Conservation (phyloP, 2,329 filamentous ascomycete species). For the Teratosphaeria viscida region DNA sequence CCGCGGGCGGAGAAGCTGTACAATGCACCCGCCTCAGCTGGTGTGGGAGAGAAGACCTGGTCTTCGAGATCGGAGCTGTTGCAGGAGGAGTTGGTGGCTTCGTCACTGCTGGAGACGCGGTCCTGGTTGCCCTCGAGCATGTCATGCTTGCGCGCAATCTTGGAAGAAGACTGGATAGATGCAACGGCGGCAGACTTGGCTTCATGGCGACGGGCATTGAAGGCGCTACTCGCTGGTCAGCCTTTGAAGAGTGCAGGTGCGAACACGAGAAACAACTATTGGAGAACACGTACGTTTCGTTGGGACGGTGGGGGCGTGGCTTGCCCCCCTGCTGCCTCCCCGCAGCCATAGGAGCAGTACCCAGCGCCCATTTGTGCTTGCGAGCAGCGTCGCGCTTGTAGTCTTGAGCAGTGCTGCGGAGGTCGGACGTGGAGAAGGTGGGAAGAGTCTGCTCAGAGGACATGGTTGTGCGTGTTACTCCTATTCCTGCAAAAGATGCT, state of each 20-base stretch:
- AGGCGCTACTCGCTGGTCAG: slow-evolving; percentile 11
- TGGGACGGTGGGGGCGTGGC: slow-evolving; percentile 23
- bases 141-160: slow-evolving; percentile 34
- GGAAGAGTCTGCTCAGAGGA: slow-evolving; percentile 30
- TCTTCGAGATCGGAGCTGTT: slow-evolving; percentile 23
- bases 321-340: slow-evolving; percentile 20
- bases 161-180: slow-evolving; percentile 16
- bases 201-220: slow-evolving; percentile 18
- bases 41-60: slow-evolving; percentile 33
- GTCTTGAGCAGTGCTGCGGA: slow-evolving; percentile 44
- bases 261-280: not conserved
- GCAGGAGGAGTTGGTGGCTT: slow-evolving; percentile 34
- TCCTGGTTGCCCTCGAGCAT: slow-evolving; percentile 25
- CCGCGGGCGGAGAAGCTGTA: slow-evolving; percentile 46
- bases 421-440: slow-evolving; percentile 40
- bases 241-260: not conserved
- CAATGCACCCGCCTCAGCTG: slow-evolving; percentile 38
- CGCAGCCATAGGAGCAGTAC: slow-evolving; percentile 18
- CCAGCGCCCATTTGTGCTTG: slow-evolving; percentile 42
- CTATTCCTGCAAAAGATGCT: not conserved
- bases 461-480: slow-evolving; percentile 24
- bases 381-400: slow-evolving; percentile 41
- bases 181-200: slow-evolving; percentile 18
- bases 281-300: slow-evolving; percentile 21
- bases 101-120: slow-evolving; percentile 18